Conservation (phyloP, 2,329 filamentous ascomycete species). For the Trichothecium roseum region DNA sequence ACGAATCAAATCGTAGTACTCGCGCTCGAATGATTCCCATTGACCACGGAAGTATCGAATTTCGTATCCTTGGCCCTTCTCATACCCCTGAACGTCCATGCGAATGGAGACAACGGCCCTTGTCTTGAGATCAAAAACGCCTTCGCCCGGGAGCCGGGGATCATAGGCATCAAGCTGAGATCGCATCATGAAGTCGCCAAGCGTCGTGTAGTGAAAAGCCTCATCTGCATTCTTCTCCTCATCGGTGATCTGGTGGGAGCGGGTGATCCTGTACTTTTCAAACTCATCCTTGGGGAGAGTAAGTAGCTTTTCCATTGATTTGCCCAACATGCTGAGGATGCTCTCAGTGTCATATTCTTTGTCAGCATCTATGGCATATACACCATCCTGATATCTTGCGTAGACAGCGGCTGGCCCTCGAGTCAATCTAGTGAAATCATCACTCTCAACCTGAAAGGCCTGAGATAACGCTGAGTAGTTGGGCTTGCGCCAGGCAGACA, state of each 20-base stretch:
- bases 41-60: slow-evolving; percentile 65
- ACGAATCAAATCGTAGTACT: slow-evolving; percentile 95
- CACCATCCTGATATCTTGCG: slow-evolving; percentile 69
- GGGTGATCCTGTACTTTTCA: slow-evolving; percentile 67
- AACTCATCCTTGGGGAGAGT: slow-evolving; percentile 75
- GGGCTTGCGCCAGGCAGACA: slow-evolving; percentile 73
- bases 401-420: slow-evolving; percentile 72
- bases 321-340: slow-evolving; percentile 82
- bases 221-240: slow-evolving; percentile 64
- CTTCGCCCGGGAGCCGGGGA: slow-evolving; percentile 72
- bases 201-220: slow-evolving; percentile 76
- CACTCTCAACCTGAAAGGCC: slow-evolving; percentile 50
- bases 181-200: slow-evolving; percentile 84
- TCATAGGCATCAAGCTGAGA: slow-evolving; percentile 92
- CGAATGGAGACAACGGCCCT: slow-evolving; percentile 84
- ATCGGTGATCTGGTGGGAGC: slow-evolving; percentile 58
- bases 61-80: slow-evolving; percentile 76
- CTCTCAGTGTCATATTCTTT: slow-evolving; percentile 82
- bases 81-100: slow-evolving; percentile 66
- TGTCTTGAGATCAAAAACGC: slow-evolving; percentile 95
- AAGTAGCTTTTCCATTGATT: slow-evolving; percentile 92
- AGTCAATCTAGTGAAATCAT: slow-evolving; percentile 61
- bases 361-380: slow-evolving; percentile 92
- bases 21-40: slow-evolving; percentile 88
- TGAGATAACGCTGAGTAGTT: slow-evolving; percentile 58